These are phyloP conservation scores for Blastomyces silverae DNA, from an alignment of 2,329 filamentous ascomycete species.

Conservation along the genomic window DNA sequence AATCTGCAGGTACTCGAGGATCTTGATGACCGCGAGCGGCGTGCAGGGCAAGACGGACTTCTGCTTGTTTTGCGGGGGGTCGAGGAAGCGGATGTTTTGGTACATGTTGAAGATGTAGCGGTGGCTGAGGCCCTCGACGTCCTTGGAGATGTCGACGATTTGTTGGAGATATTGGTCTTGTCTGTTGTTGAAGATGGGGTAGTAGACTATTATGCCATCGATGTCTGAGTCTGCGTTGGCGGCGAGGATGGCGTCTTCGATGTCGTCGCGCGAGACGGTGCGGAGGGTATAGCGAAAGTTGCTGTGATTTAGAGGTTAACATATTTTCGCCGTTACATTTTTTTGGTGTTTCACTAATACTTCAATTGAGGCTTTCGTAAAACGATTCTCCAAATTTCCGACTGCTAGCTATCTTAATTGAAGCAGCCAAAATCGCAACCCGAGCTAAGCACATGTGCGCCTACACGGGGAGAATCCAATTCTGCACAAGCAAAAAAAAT, in stretches of 20 bases:
- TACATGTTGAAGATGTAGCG: constrained; percentile 99
- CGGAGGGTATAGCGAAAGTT: constrained; percentile 86
- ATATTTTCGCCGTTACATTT: neutral
- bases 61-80: constrained; percentile 55
- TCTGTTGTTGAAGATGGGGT: constrained; percentile 85
- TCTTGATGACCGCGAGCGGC: constrained; percentile 91
- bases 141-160: constrained; percentile 81
- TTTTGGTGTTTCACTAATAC: neutral
- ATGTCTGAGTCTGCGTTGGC: constrained; percentile 73
- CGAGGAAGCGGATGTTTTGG: constrained; percentile 92
- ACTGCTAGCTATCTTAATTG: neutral
- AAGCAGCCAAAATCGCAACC: neutral
- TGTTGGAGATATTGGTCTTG: constrained; percentile 96
- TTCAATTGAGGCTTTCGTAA: neutral
- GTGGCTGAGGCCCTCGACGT: constrained; percentile 92
- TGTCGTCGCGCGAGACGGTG: constrained; percentile 73
- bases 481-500: constrained; percentile 11
- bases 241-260: constrained; percentile 79
- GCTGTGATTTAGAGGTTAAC: constrained; percentile 42
- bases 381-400: neutral
- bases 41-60: constrained; percentile 96
- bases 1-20: constrained; percentile 88
- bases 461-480: neutral
- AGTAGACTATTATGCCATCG: constrained; percentile 95
- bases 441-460: neutral